phyloP scores from a whole-genome alignment of 2,329 filamentous ascomycete species.

The Bipolaris victoriae region DNA sequence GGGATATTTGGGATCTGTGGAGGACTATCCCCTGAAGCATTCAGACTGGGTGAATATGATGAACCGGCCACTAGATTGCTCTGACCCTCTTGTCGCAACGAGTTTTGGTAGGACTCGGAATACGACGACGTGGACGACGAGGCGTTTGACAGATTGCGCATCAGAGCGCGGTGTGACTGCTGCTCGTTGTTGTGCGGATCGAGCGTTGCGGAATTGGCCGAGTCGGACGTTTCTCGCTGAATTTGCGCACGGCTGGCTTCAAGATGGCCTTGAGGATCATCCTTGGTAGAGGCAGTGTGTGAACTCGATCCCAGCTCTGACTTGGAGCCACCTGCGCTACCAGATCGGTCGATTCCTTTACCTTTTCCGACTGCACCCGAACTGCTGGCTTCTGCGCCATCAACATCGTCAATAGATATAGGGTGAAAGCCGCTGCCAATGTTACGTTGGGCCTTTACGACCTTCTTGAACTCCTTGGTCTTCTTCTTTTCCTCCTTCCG shows the following conservation, averaged over 20 bases:
- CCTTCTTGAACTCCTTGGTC: constrained; percentile 67
- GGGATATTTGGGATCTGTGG: constrained; percentile 53
- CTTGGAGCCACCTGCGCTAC: constrained; percentile 45
- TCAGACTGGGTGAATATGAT: constrained; percentile 58
- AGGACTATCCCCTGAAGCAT: constrained; percentile 57
- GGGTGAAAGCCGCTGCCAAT: constrained; percentile 54
- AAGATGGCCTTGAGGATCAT: constrained; percentile 54
- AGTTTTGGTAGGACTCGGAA: constrained; percentile 65
- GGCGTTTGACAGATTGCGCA: constrained; percentile 84
- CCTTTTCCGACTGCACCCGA: constrained; percentile 52
- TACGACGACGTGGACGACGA: constrained; percentile 83
- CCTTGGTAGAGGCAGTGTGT: constrained; percentile 43
- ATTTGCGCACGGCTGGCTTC: constrained; percentile 54
- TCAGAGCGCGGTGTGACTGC: constrained; percentile 66
- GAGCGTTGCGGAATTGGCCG: constrained; percentile 54
- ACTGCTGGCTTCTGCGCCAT: constrained; percentile 35
- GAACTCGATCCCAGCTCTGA: constrained; percentile 53
- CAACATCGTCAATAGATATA: constrained; percentile 60
- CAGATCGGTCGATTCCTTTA: constrained; percentile 55
- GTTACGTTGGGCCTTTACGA: constrained; percentile 71
- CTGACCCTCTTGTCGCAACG: constrained; percentile 33
- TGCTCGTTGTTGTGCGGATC: constrained; percentile 33
- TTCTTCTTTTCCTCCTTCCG: constrained; percentile 87
- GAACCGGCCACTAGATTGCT: constrained; percentile 49
- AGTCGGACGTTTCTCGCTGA: constrained; percentile 42